A percentile compares a stretch with the other conserved stretches of the same genome.
Conservation (phyloP, 2,329 filamentous ascomycete species). For the Fusarium dlaminii region DNA sequence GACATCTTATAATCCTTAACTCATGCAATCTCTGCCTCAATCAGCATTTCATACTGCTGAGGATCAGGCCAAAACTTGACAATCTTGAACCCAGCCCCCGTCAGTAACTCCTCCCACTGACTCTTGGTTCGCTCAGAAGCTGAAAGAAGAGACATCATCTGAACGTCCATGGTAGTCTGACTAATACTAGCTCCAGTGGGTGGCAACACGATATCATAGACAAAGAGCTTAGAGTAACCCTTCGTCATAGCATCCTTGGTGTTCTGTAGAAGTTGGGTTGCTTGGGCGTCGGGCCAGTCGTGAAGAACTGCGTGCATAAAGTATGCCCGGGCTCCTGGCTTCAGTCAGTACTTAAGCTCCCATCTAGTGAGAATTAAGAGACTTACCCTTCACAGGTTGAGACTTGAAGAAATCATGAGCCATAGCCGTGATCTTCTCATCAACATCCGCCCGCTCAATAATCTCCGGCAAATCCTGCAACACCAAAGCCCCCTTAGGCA, state of each 20-base stretch:
- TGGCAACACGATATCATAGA: slow-evolving; percentile 35
- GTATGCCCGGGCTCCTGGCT: slow-evolving; percentile 51
- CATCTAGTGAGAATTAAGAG: fast-evolving
- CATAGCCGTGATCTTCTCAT: slow-evolving; percentile 18
- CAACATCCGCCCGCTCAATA: slow-evolving; percentile 5
- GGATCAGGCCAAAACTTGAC: slow-evolving; percentile 31
- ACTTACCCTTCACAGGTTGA: slow-evolving; percentile 19
- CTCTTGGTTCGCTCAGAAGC: slow-evolving; percentile 34
- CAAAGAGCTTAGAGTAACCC: slow-evolving; percentile 41
- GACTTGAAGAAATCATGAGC: slow-evolving; percentile 31
- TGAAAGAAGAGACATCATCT: slow-evolving; percentile 41
- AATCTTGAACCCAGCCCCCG: slow-evolving; percentile 11
- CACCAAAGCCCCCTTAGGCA: slow-evolving; percentile 1
- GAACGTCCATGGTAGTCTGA: slow-evolving; percentile 44
- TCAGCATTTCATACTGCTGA: slow-evolving; percentile 39
- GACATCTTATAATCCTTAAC: fast-evolving
- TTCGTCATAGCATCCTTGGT: slow-evolving; percentile 26
- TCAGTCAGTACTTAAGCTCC: fast-evolving
- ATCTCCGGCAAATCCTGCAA: slow-evolving; percentile 32
- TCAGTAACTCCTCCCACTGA: slow-evolving; percentile 28
- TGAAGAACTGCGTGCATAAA: slow-evolving; percentile 59
- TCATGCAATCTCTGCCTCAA: slow-evolving; percentile 26
- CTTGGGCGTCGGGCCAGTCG: slow-evolving; percentile 57
- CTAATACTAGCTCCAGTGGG: slow-evolving; percentile 28
- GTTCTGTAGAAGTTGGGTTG: slow-evolving; percentile 41